phyloP scores from a whole-genome alignment of 129 eudicot species.

The Helianthus tuberosus region DNA sequence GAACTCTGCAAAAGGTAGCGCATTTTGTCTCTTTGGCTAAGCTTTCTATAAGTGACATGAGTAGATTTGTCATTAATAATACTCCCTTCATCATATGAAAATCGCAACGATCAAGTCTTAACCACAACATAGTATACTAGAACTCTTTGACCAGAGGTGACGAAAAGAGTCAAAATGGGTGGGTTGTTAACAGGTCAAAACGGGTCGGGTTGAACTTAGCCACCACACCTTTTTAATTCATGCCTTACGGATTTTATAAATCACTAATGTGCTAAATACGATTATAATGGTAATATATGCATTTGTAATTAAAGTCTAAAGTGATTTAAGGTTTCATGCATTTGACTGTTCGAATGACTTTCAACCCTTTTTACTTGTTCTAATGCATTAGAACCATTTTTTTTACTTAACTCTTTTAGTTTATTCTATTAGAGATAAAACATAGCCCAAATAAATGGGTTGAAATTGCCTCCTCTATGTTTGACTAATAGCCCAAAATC shows the following conservation, averaged over 20 bases:
- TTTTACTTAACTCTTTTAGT: no score
- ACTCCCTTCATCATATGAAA: neutral
- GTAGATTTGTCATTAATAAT: neutral
- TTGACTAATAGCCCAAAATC: no score
- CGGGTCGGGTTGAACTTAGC: neutral
- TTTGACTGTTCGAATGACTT: neutral
- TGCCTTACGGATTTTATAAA: no score
- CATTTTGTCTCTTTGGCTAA: conserved; percentile 1
- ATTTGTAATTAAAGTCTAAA: neutral
- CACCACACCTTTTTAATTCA: neutral
- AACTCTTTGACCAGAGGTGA: neutral
- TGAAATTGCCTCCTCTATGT: no score
- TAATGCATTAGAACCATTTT: no score
- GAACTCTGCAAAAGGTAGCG: conserved; percentile 58
- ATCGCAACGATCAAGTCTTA: no score
- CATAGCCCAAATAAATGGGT: no score
- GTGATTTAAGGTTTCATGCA: neutral
- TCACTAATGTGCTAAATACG: neutral
- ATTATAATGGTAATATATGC: no score
- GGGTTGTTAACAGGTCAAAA: neutral
- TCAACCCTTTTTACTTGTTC: no score
- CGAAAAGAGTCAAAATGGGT: neutral
- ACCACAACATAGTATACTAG: no score
- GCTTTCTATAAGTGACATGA: neutral
- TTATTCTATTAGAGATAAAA: no score